Evolutionary conservation across 139 green algal genomes (phyloP).

Genomic region (Protoeuglena noctilucae): DNA sequence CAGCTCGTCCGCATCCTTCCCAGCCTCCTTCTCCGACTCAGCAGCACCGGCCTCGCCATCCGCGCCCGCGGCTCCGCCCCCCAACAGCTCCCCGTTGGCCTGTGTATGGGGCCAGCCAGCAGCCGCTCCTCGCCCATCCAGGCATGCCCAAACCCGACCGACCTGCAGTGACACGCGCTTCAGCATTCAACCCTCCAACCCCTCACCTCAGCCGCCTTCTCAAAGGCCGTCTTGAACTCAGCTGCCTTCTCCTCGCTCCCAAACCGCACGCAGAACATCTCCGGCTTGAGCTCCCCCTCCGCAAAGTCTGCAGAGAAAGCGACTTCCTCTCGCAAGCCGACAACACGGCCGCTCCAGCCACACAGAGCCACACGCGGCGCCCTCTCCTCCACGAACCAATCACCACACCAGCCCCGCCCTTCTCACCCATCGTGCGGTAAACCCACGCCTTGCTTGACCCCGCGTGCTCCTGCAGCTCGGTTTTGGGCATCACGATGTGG

Average conservation of each 20-base stretch:
- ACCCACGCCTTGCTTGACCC: slow-evolving; percentile 95
- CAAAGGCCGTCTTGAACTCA: slow-evolving; percentile 65
- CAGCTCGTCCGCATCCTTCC: neutral
- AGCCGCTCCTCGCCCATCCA: too few relatives aligned
- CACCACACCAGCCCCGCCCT: too few relatives aligned
- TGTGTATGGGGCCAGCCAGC: too few relatives aligned
- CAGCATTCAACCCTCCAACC: too few relatives aligned
- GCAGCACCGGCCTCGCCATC: slow-evolving; percentile 1
- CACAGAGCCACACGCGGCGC: too few relatives aligned
- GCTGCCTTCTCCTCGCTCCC: slow-evolving; percentile 24
- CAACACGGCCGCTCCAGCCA: too few relatives aligned
- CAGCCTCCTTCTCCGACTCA: slow-evolving; percentile 3
- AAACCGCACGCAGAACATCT: slow-evolving; percentile 73
- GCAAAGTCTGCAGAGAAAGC: too few relatives aligned
- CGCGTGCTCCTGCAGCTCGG: slow-evolving; percentile 78
- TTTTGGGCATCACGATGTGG: slow-evolving; percentile 82
- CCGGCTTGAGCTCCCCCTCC: slow-evolving; percentile 66
- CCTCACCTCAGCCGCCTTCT: slow-evolving; percentile 43
- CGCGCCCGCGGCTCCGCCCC: neutral
- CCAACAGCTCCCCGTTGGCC: slow-evolving; percentile 36
- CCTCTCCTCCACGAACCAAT: too few relatives aligned
- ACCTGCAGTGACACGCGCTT: too few relatives aligned
- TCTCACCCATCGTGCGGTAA: slow-evolving; percentile 71
- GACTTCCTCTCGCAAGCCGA: too few relatives aligned
- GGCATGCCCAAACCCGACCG: too few relatives aligned